Base-by-base conservation (phyloP, 768 basidiomycete species). In the Lactifluus subvellereus region DNA sequence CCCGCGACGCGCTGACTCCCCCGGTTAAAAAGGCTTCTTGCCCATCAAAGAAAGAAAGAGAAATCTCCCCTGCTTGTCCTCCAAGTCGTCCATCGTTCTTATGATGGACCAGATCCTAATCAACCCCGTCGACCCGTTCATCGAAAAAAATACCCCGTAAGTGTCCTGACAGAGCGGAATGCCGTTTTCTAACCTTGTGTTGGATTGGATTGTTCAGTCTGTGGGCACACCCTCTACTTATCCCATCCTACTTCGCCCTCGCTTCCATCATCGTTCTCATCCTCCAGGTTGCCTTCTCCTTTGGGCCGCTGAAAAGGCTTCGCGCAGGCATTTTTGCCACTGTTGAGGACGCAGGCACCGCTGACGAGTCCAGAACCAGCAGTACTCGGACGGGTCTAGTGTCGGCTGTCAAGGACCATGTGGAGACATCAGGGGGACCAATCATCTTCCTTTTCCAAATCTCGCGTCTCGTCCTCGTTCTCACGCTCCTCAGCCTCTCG, bases 401-500 rank as follows among this genome's bases (percentile, higher is more conserved):
- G 68, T 65, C 62, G 1, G 62, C 64, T 43, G 54, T 66, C 20
- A 65, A 49, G 35, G 58, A 59, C 35, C 81, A 82, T 66, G 70
- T 83, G 35, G 56, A 68, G 16, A 66, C 71, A 13, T 77, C 80
- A 57, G 81, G 83, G 5, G 84, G 84, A 10, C 64, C 70, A 5
- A 71, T 72, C 14, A 79, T 82, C 30, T 84, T 82, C 70, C 69
- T 69, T 14, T 79, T 78, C 72, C 81, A 80, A 65, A 56, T 82
- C 37, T 66, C 74, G 1, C 77, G 85, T 27, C 72, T 84, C 5
- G 57, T 80, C 3, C 77, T 77, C 33, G 77, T 78, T 54, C 71
- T 79, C 32, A 71, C 74, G 3, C 75, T 87, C n/a, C 73, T 87
- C 27, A 78, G 73, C 5, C 69, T 87, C 16, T 82, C 81, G 8